Percentiles rank a stretch among this genome's conserved stretches.
phyloP scores from a whole-genome alignment of 164 flowering plant species.

The Saururus chinensis region DNA sequence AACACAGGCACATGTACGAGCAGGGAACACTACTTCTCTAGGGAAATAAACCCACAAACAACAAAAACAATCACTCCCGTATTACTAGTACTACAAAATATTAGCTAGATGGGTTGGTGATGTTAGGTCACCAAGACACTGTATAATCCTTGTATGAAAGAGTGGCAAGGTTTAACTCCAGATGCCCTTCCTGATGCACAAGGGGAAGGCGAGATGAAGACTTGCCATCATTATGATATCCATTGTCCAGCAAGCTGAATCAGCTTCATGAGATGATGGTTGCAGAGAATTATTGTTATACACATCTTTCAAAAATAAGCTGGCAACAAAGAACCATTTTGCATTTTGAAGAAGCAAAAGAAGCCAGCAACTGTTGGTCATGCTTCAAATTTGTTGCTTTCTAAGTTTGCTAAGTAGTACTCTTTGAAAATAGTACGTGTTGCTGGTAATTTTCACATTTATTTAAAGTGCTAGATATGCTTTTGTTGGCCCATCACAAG shows the following conservation, averaged over 20 bases:
- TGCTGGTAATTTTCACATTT: neutral
- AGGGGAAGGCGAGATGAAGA: neutral
- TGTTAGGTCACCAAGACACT: neutral
- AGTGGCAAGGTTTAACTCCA: neutral
- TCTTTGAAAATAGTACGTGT: neutral
- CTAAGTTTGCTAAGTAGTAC: neutral
- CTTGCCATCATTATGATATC: neutral
- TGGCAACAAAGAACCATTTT: neutral
- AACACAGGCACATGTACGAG: neutral
- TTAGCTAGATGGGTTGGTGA: neutral
- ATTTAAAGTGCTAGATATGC: no score
- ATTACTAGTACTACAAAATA: no score
- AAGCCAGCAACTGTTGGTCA: neutral
- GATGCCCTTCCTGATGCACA: neutral
- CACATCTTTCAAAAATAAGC: neutral
- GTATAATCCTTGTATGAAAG: neutral
- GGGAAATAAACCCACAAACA: neutral
- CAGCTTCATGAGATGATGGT: neutral
- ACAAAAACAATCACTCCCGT: neutral
- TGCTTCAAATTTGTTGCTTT: neutral
- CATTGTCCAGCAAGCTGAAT: neutral
- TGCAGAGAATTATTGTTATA: neutral
- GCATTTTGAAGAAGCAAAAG: neutral
- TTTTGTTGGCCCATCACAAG: no score
- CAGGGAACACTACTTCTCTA: neutral